A percentile compares a stretch with the other conserved stretches of the same genome.
Conservation (phyloP, 306 rosid genomes). For the Mucuna pruriens region DNA sequence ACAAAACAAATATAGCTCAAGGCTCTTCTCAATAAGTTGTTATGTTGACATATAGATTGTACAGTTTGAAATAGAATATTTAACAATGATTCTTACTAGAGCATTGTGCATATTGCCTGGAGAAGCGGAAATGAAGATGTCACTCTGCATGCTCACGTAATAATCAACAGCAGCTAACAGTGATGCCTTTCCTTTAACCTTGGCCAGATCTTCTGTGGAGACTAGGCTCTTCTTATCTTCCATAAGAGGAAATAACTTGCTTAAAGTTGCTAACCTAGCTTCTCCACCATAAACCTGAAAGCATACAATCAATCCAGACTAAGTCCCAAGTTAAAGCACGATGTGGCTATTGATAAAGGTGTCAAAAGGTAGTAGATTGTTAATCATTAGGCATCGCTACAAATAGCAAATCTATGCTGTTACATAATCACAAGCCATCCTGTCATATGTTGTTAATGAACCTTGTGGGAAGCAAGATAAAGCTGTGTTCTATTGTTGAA, state of each 20-base stretch:
- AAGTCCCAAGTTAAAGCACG: slow-evolving; percentile 24
- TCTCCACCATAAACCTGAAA: slow-evolving; percentile 92
- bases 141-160: slow-evolving; percentile 93
- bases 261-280: slow-evolving; percentile 78
- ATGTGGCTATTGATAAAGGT: background rate
- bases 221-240: slow-evolving; percentile 91
- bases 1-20: slow-evolving; percentile 14
- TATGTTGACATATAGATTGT: background rate
- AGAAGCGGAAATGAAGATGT: slow-evolving; percentile 95
- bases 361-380: slow-evolving; percentile 5
- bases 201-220: slow-evolving; percentile 67
- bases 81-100: slow-evolving; percentile 58
- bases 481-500: slow-evolving; percentile 87
- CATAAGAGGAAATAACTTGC: slow-evolving; percentile 79
- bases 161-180: slow-evolving; percentile 89
- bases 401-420: slow-evolving; percentile 15
- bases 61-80: slow-evolving; percentile 25
- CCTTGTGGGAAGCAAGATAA: slow-evolving; percentile 99
- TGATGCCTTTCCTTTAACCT: slow-evolving; percentile 89
- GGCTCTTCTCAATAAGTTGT: slow-evolving; percentile 16
- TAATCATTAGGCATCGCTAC: slow-evolving; percentile 8
- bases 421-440: slow-evolving; percentile 17
- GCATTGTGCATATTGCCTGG: slow-evolving; percentile 99
- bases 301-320: slow-evolving; percentile 24
- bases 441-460: slow-evolving; percentile 36